Evolutionary conservation across 768 basidiomycete species (phyloP).

Genomic region (Pulveroboletus sp.): DNA sequence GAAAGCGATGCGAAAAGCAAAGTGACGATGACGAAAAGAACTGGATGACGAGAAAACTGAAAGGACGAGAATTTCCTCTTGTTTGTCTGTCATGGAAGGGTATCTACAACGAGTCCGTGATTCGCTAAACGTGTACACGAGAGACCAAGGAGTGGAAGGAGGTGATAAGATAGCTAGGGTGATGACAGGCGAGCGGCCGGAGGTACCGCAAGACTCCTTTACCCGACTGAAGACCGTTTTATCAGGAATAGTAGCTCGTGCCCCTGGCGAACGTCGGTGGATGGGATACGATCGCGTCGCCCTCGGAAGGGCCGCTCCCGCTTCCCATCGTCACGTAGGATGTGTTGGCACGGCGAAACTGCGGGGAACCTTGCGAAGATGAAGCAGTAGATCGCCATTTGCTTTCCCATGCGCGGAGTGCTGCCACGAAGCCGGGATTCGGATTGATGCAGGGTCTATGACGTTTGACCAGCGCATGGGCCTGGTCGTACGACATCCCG

Average conservation of each 20-base stretch:
- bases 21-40: neutral
- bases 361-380: slow-evolving; percentile 15
- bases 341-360: slow-evolving; percentile 30
- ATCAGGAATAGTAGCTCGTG: slow-evolving; percentile 22
- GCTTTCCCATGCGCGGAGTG: slow-evolving; percentile 56
- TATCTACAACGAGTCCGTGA: slow-evolving; percentile 3
- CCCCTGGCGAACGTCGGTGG: slow-evolving; percentile 22
- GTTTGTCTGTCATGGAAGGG: slow-evolving; percentile 1
- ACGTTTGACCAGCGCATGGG: slow-evolving; percentile 54
- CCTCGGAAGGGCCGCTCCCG: neutral
- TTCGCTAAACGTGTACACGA: neutral
- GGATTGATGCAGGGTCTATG: slow-evolving; percentile 73
- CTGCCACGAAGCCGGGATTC: slow-evolving; percentile 68
- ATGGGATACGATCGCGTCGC: neutral
- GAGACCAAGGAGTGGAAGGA: neutral
- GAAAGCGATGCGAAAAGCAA: slow-evolving; percentile 2
- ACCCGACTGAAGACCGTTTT: too few relatives aligned
- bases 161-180: too few relatives aligned
- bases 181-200: too few relatives aligned
- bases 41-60: neutral
- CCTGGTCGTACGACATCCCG: slow-evolving; percentile 68
- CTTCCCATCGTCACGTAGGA: slow-evolving; percentile 14
- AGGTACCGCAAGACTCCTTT: too few relatives aligned
- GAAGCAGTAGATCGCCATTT: slow-evolving; percentile 25
- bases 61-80: neutral